A percentile compares a stretch with the other conserved stretches of the same genome.
Conservation (phyloP, 805 yeast genomes). For the Yarrowia yakushimensis region DNA sequence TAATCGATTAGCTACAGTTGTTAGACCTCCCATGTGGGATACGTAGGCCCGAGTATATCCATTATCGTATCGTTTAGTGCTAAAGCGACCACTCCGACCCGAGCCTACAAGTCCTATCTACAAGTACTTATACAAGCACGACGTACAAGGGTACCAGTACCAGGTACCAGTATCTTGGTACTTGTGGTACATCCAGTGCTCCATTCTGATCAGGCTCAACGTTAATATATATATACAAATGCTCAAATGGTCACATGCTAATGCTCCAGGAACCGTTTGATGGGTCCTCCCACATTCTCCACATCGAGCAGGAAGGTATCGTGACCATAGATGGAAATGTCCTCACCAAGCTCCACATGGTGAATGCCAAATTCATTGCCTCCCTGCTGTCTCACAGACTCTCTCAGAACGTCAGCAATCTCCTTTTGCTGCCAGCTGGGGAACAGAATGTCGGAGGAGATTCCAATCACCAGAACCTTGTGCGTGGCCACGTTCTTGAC, state of each 20-base stretch:
- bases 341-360: constrained; percentile 72
- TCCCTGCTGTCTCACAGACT: constrained; percentile 37
- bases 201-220: neutral
- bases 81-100: too few relatives aligned
- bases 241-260: neutral
- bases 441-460: constrained; percentile 86
- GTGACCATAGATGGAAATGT: constrained; percentile 81
- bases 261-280: constrained; percentile 55
- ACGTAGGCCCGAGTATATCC: too few relatives aligned
- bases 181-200: too few relatives aligned
- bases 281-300: constrained; percentile 75
- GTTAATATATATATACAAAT: neutral
- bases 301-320: constrained; percentile 82
- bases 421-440: constrained; percentile 95
- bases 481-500: constrained; percentile 58
- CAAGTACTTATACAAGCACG: too few relatives aligned
- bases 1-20: neutral
- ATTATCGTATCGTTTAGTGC: too few relatives aligned
- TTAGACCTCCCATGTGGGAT: neutral
- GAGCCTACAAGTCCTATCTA: too few relatives aligned
- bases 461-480: constrained; percentile 77
- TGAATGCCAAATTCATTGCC: constrained; percentile 44
- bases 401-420: constrained; percentile 56
- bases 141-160: too few relatives aligned
- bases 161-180: too few relatives aligned